Conservation (phyloP, 805 yeast species). For the Teunomyces aglyptinius region DNA sequence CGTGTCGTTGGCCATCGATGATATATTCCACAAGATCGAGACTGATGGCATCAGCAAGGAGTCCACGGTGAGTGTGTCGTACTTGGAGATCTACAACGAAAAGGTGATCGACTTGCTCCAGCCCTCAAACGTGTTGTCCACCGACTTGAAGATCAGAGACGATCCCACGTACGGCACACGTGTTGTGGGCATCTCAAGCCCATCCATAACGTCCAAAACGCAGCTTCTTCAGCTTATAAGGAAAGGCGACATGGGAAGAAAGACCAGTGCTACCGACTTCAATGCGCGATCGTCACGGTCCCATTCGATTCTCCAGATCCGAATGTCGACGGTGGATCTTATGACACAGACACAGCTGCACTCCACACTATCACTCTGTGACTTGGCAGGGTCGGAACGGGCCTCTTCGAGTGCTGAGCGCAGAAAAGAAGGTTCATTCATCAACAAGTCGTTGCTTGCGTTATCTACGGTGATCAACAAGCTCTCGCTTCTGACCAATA, state of each 20-base stretch:
- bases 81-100: constrained; percentile 86
- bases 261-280: constrained; percentile 86
- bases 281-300: constrained; percentile 86
- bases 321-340: constrained; percentile 47
- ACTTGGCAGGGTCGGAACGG: constrained; percentile 94
- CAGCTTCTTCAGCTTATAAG: constrained; percentile 62
- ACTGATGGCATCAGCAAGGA: constrained; percentile 23
- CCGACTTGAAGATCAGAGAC: constrained; percentile 75
- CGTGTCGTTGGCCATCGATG: constrained; percentile 63
- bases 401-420: constrained; percentile 69
- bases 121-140: constrained; percentile 19
- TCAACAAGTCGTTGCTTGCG: constrained; percentile 87
- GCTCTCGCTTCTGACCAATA: constrained; percentile 43
- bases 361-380: constrained; percentile 81
- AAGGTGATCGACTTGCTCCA: constrained; percentile 72
- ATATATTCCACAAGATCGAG: constrained; percentile 52
- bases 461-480: constrained; percentile 90
- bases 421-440: constrained; percentile 89
- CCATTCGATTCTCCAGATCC: constrained; percentile 81
- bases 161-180: constrained; percentile 69
- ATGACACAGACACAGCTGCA: constrained; percentile 38
- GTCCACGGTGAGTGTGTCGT: constrained; percentile 59
- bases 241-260: constrained; percentile 70
- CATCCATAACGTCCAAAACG: constrained; percentile 50
- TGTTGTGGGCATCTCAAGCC: constrained; percentile 71